Conservation (phyloP, 306 rosid species). For the Luffa aegyptiaca region DNA sequence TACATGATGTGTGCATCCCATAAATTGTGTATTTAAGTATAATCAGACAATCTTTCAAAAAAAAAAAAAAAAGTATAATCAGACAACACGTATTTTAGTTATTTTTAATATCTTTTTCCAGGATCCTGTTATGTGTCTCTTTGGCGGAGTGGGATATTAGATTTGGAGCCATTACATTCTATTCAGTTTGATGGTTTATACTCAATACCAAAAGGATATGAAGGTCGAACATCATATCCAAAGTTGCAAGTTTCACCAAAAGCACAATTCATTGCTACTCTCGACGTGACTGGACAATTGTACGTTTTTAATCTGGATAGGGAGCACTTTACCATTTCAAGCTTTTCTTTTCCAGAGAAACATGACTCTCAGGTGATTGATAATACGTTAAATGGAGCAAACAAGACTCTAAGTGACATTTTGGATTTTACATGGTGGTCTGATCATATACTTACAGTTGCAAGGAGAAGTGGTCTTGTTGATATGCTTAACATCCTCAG, state of each 20-base stretch:
- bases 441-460: constrained; percentile 57
- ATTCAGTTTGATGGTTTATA: constrained; percentile 63
- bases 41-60: too few relatives aligned
- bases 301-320: constrained; percentile 59
- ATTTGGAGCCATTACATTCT: constrained; percentile 53
- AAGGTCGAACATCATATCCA: constrained; percentile 51
- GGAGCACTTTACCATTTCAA: constrained; percentile 45
- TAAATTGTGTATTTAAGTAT: not conserved
- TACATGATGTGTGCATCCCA: not conserved
- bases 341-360: constrained; percentile 29
- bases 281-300: constrained; percentile 67
- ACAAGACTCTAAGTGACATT: constrained; percentile 20
- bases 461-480: constrained; percentile 46
- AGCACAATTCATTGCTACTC: constrained; percentile 65
- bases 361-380: constrained; percentile 21
- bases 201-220: constrained; percentile 45
- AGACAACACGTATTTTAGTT: not conserved
- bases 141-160: constrained; percentile 46
- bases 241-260: constrained; percentile 79
- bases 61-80: too few relatives aligned
- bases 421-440: constrained; percentile 96
- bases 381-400: constrained; percentile 24
- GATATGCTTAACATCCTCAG: constrained; percentile 57
- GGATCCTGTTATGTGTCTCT: constrained; percentile 72
- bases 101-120: constrained; percentile 14